Base-by-base conservation (phyloP, 768 basidiomycete species). In the Boletus barrowsii region DNA sequence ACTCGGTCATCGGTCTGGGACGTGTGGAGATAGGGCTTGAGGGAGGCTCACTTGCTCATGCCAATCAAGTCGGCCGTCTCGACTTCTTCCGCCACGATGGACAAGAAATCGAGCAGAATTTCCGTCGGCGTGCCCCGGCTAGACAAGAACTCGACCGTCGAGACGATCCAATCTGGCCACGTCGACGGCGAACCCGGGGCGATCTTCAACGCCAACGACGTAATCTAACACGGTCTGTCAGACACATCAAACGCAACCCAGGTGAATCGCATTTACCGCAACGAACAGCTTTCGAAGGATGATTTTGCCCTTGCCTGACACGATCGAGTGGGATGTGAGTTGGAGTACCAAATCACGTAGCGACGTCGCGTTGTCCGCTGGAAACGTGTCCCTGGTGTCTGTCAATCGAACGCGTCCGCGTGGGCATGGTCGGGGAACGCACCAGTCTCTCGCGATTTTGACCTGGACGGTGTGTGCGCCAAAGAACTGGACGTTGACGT, bases 361-460 rank as follows among this genome's bases (percentile, higher is more conserved):
- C 14, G 74, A 68, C 32, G 77, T 70, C 2, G 78, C 77, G 51
- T 88, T 76, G 37, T 87, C 83, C 14, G 70, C 58, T 0, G 90
- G 90, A 62, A 92, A 85, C 6, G 78, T 69, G n/a, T 84, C 86
- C 93, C 93, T 93, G 49, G 52, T 32, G 43, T 51, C 32, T 26
- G 57, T 66, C 43, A 60, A 35, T 36, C 37, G 44, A 47, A 17
- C 9, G 24, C 6, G 29, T 5, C 7, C 29, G 37, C 10, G 39
- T 36, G 30, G 2, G 49, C 20, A 36, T 13, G 50, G 22, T 36
- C 5, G 44, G 47, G 9, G 32, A 5, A 69, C 81, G 58, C 67
- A 94, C 93, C 93, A 96, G 68, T 96, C 94, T 58, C 94, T 76
- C 14, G 88, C 84, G 58, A 96, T 92, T 80, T 98, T 98, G 57